Evolutionary conservation across 2,329 filamentous ascomycete species (phyloP).

Genomic region (Helminthosporium solani): DNA sequence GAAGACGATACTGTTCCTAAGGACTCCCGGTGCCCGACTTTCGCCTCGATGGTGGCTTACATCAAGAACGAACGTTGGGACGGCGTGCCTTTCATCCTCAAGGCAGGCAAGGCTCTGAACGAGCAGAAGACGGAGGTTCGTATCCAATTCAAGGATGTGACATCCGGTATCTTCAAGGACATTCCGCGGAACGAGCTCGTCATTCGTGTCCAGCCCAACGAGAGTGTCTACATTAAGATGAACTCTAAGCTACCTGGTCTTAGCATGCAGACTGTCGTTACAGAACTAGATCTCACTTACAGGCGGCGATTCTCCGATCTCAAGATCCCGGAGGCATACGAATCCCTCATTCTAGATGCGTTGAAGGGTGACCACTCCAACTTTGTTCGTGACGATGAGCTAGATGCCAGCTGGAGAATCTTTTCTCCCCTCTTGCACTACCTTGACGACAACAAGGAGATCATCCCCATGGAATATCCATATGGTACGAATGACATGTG

Average conservation of each 20-base stretch:
- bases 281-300: conserved; percentile 97
- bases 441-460: conserved; percentile 98
- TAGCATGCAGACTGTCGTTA: conserved; percentile 99
- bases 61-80: conserved; percentile 99
- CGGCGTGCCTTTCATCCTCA: conserved; percentile 97
- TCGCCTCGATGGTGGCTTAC: conserved; percentile 94
- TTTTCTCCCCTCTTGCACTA: conserved; percentile 98
- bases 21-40: conserved; percentile 95
- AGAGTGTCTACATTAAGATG: conserved; percentile 99
- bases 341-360: conserved; percentile 94
- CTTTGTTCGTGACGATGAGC: conserved; percentile 69
- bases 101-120: conserved; percentile 97
- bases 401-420: conserved; percentile 97
- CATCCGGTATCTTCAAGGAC: conserved; percentile 99
- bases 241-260: conserved; percentile 98
- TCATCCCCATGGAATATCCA: conserved; percentile 98
- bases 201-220: conserved; percentile 98
- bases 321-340: conserved; percentile 99
- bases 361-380: conserved; percentile 99
- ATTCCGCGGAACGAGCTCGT: conserved; percentile 99
- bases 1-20: conserved; percentile 98
- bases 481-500: conserved; percentile 68
- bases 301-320: conserved; percentile 97
- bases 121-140: conserved; percentile 99
- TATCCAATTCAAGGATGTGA: conserved; percentile 99